These are phyloP conservation scores for Cercospora brassicicola DNA, from an alignment of 2,329 filamentous ascomycete species.

Conservation along the genomic window DNA sequence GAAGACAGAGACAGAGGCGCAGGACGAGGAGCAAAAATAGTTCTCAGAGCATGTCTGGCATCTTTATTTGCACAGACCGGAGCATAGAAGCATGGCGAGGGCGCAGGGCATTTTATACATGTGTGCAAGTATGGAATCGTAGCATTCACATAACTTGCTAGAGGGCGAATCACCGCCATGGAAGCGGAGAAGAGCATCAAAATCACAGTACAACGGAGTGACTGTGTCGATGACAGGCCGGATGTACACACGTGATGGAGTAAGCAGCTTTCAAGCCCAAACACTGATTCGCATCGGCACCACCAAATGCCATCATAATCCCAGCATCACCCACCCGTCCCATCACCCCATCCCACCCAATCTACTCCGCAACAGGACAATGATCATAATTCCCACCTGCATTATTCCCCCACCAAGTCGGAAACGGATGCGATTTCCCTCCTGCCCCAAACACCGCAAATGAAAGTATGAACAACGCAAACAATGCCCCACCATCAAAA, in stretches of 20 bases:
- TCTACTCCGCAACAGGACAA: slow-evolving; percentile 41
- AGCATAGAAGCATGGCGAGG: background rate
- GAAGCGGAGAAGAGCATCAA: background rate
- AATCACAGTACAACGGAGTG: background rate
- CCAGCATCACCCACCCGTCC: background rate
- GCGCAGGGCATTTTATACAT: background rate
- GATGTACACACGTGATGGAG: background rate
- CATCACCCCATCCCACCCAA: background rate
- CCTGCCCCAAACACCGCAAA: slow-evolving; percentile 56
- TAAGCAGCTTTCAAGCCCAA: background rate
- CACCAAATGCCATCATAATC: background rate
- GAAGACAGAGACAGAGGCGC: background rate
- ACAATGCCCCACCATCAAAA: slow-evolving; percentile 54
- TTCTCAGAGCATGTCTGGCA: background rate
- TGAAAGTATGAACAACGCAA: slow-evolving; percentile 54
- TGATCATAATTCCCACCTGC: slow-evolving; percentile 51
- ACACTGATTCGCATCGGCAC: background rate
- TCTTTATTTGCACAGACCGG: background rate
- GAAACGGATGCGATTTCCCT: slow-evolving; percentile 46
- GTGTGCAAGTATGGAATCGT: background rate
- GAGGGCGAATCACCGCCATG: background rate
- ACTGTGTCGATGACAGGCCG: background rate
- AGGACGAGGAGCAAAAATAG: background rate
- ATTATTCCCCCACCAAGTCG: slow-evolving; percentile 59
- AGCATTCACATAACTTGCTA: background rate